These are phyloP conservation scores for Botryotinia narcissicola DNA, from an alignment of 2,329 filamentous ascomycete genomes.

Conservation along the genomic window DNA sequence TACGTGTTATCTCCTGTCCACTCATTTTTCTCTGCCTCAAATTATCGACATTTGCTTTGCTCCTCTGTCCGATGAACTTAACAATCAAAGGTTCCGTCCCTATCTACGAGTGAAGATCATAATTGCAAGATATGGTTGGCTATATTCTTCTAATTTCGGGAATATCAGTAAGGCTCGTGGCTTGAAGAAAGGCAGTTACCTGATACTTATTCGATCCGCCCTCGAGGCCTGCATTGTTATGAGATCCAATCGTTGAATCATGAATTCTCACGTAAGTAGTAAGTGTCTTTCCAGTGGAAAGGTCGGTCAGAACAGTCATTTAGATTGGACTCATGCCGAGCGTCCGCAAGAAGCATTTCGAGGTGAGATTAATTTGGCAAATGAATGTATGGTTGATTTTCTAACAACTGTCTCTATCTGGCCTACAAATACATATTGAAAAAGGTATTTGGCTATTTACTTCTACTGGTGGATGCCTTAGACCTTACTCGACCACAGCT, in stretches of 20 bases:
- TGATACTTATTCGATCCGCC: background rate
- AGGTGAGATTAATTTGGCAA: background rate
- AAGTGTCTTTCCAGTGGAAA: background rate
- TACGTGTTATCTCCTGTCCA: background rate
- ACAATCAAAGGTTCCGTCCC: background rate
- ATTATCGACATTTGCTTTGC: background rate
- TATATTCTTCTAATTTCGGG: background rate
- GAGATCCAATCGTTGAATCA: background rate
- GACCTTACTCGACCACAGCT: background rate
- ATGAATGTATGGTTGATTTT: background rate
- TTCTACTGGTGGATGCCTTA: background rate
- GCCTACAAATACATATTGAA: background rate
- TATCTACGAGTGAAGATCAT: background rate
- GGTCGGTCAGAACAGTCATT: background rate
- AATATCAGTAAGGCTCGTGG: background rate
- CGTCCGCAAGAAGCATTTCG: background rate
- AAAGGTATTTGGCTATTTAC: background rate
- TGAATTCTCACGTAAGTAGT: background rate
- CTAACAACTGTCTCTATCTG: background rate
- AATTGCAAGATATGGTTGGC: background rate
- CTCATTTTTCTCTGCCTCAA: background rate
- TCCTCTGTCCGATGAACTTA: background rate
- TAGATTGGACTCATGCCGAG: background rate
- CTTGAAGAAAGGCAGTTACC: background rate
- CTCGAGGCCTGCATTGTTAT: background rate